phyloP scores from a whole-genome alignment of 805 yeast genomes.

The Candida manassasensis region DNA sequence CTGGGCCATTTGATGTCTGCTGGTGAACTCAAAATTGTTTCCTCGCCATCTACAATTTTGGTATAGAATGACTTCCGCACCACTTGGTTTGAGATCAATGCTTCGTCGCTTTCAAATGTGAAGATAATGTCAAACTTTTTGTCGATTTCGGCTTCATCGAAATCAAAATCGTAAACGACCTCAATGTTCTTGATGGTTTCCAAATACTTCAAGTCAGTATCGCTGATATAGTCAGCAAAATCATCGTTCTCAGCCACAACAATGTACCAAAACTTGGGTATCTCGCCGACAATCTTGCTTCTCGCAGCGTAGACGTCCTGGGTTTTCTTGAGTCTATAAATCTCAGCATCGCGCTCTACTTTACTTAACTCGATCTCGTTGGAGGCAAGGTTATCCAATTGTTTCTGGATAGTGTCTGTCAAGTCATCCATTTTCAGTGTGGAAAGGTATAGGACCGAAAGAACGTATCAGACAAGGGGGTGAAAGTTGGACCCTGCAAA shows the following conservation, averaged over 20 bases:
- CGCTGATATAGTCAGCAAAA: conserved; percentile 71
- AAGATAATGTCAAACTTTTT: conserved; percentile 62
- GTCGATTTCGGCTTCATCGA: conserved; percentile 18
- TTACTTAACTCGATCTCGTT: conserved; percentile 55
- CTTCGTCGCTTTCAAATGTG: conserved; percentile 33
- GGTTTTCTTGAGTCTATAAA: conserved; percentile 47
- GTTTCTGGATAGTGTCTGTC: conserved; percentile 11
- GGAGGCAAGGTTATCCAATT: conserved; percentile 44
- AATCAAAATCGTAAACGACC: conserved; percentile 41
- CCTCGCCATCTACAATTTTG: conserved; percentile 49
- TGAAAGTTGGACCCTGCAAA: too few species aligned
- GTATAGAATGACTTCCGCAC: conserved; percentile 57
- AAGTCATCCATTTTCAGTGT: not conserved
- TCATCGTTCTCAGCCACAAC: conserved; percentile 82
- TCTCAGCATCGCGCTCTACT: conserved; percentile 59
- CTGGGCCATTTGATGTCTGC: conserved; percentile 67
- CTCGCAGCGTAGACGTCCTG: conserved; percentile 57
- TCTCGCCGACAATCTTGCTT: conserved; percentile 43
- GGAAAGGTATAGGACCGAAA: too few species aligned
- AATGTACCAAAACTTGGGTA: conserved; percentile 84
- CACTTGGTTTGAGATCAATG: conserved; percentile 50
- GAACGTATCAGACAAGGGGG: too few species aligned
- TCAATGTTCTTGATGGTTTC: conserved; percentile 63
- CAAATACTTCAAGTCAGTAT: conserved; percentile 71
- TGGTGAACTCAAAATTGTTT: conserved; percentile 48